These are phyloP conservation scores for Hericium erinaceus DNA, from an alignment of 768 basidiomycete species.

Conservation along the genomic window DNA sequence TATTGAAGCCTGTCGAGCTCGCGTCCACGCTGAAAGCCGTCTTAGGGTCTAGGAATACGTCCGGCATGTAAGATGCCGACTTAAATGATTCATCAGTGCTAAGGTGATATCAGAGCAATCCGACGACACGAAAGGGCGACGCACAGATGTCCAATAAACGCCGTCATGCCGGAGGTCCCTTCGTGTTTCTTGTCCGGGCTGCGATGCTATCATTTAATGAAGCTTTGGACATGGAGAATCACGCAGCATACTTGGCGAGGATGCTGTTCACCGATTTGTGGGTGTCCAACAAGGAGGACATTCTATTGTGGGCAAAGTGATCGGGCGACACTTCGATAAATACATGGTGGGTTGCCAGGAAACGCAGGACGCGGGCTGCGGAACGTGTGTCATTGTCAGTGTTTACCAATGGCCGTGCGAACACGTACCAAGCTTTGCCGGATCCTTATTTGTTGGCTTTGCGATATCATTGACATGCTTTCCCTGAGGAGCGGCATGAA, in stretches of 20 bases:
- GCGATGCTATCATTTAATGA: not conserved
- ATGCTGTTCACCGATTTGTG: constrained; percentile 19
- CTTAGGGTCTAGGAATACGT: constrained; percentile 22
- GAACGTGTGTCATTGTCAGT: not conserved
- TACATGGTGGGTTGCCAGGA: constrained; percentile 29
- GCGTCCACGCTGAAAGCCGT: constrained; percentile 21
- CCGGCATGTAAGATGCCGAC: constrained; percentile 23
- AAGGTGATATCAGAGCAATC: not conserved
- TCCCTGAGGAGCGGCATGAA: not conserved
- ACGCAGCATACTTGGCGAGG: not conserved
- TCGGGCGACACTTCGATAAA: constrained; percentile 28
- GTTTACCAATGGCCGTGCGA: not conserved
- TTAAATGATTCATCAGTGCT: constrained; percentile 24
- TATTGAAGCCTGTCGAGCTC: constrained; percentile 16
- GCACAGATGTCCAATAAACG: constrained; percentile 3
- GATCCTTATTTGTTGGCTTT: not conserved
- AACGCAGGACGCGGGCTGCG: constrained; percentile 28
- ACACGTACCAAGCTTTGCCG: constrained; percentile 8
- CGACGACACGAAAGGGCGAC: not conserved
- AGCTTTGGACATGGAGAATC: not conserved
- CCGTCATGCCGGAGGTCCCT: constrained; percentile 6
- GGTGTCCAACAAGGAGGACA: constrained; percentile 27
- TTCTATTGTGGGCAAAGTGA: constrained; percentile 30
- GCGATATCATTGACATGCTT: constrained; percentile 4
- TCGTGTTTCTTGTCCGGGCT: constrained; percentile 1